Base-by-base conservation (phyloP, 2,329 filamentous ascomycete species). In the Pseudogymnoascus verrucosus region DNA sequence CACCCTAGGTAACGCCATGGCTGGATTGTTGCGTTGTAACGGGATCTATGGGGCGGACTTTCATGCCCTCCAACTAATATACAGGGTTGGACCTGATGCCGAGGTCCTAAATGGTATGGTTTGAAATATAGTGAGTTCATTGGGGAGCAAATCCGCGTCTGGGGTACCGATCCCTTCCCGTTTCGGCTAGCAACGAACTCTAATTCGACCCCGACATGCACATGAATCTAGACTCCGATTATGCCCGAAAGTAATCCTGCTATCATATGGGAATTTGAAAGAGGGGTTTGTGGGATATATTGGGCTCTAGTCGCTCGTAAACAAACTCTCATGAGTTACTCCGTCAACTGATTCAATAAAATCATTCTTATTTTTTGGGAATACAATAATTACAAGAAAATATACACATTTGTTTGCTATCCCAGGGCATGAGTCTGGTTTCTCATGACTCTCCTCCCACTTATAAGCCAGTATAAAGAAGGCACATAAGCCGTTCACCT, bases 1-100 rank as follows among this genome's bases (percentile, higher is more conserved):
- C 5, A 65, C 67, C 14, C 71, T 70, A n/a, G 68, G 67, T n/a
- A 67, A 65, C 63, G 70, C 65, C 70, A 73, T 72, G n/a, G 39
- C 67, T 44, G 11, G 23, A 57, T 57, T 34, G 10, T 57, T 34
- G 51, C 28, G 28, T 12, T 12, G 51, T 34, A 57, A 57, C 10
- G 10, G 51, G 16, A 57, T 34, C 28, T 36, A 57, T 57, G 28
- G 47, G 51, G 26, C 51, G 51, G 51, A 57, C 51, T 57, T 57
- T 34, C 51, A 57, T 57, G 26, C 51, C 51, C 51, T 57, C 51
- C 51, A 19, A 19, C 51, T 36, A 57, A 57, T 57, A 57, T 57
- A 57, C 28, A 21, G 51, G 51, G 28, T 57, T 21, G 28, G 10
- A 34, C 5, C 28, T 21, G 51, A 57, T 57, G 51, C 51, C 51